Evolutionary conservation across 148 eudicot species (phyloP).

Genomic region (Rhododendron molle): DNA sequence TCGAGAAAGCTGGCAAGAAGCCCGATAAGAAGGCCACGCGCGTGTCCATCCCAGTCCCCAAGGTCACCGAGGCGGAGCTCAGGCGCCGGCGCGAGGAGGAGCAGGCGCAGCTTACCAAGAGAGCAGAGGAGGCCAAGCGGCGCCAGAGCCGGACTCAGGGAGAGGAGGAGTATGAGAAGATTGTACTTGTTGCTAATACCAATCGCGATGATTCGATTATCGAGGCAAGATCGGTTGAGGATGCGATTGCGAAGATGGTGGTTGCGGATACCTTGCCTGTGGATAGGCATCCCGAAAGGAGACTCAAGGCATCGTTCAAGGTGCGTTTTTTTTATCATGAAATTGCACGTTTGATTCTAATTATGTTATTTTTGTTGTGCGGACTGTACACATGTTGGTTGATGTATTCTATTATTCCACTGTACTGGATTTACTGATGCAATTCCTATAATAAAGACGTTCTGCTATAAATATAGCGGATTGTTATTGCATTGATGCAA

Average conservation of each 20-base stretch:
- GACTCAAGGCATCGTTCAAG: conserved; percentile 90
- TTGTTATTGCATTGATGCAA: neutral
- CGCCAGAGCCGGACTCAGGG: conserved; percentile 57
- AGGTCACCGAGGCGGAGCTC: conserved; percentile 78
- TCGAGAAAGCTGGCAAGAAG: conserved; percentile 62
- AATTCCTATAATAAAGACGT: neutral
- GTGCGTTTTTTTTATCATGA: conserved; percentile 14
- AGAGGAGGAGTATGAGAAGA: conserved; percentile 85
- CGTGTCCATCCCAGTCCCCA: conserved; percentile 55
- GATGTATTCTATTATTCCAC: neutral
- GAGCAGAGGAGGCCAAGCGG: conserved; percentile 75
- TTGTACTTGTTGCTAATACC: conserved; percentile 58
- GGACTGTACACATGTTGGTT: neutral
- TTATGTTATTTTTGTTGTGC: neutral
- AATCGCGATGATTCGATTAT: conserved; percentile 72
- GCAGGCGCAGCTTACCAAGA: conserved; percentile 40
- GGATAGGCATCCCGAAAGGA: conserved; percentile 89
- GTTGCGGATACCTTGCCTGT: conserved; percentile 56
- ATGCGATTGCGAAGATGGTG: conserved; percentile 70
- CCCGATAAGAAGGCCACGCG: conserved; percentile 80
- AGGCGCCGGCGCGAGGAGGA: conserved; percentile 52
- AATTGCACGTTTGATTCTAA: neutral
- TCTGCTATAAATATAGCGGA: neutral
- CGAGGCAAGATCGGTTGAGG: conserved; percentile 80
- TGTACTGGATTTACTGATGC: neutral